Base-by-base conservation (phyloP, 176 grass and related monocot genomes). In the Bonia amplexicaulis region DNA sequence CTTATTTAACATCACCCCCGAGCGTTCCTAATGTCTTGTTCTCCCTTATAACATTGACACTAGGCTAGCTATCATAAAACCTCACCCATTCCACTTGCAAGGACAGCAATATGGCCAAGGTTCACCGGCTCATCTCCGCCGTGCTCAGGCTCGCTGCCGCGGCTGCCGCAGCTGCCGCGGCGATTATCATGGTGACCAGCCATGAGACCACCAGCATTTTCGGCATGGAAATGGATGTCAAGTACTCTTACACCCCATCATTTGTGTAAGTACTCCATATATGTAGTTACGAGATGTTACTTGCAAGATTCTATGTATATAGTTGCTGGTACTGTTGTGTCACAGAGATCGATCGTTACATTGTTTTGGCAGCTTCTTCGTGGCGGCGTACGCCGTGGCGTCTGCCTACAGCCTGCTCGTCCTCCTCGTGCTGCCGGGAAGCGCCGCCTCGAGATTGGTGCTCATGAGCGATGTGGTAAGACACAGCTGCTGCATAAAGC, bases 121-220 rank as follows among this genome's bases (percentile, higher is more conserved):
- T 66, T 47, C 75, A 82, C 64, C 79, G 91, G 59, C 20, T 85
- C 14, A 19, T 89, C 82, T 48, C 74, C 58, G 1, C 61, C 73
- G 61, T 92, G 23, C 84, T 99, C 19, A 88, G 96, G 78, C 59
- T 99, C 81, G 66, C 87, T 9, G 90, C 92, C 0, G 91, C 89
- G 0, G 93, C 52, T 0, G 90, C 93, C 0, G 91, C 89, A 0
- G 84, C 85, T 1, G 74, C 67, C 0, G 96, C 93, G 3, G 85
- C 93, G 3, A 71, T 99, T 41, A 83, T 96, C 87, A 99, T 99
- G 96, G 91, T 89, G 33, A 99, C 91, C 7, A 99, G 91, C 86
- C 93, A 69, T 17, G 90, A 94, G 84, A 90, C 86, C 59, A 94
- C 90, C 70, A 94, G 41, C 66, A 45, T 96, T 41, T 96, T 94